These are phyloP conservation scores for Rutstroemia sp. DNA, from an alignment of 2,329 filamentous ascomycete genomes.

Conservation along the genomic window DNA sequence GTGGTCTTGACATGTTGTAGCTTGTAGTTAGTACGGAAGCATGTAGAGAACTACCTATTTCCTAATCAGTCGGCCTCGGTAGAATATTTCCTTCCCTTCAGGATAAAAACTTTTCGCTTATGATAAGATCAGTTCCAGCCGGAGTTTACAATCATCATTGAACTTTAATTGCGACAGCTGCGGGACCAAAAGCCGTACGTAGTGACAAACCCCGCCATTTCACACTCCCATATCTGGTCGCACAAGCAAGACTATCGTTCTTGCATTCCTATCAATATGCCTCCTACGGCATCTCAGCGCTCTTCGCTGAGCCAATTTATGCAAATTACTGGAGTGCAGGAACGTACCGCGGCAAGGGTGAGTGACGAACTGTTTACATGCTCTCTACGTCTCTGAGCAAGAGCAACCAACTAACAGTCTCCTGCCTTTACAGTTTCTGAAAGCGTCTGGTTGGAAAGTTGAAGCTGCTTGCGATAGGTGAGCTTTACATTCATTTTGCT, in stretches of 20 bases:
- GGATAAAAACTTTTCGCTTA: neutral
- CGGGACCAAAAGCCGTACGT: neutral
- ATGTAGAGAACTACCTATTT: no score
- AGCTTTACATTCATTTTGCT: slow-evolving; percentile 15
- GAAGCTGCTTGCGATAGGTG: slow-evolving; percentile 34
- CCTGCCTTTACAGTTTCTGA: slow-evolving; percentile 28
- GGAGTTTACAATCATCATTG: neutral
- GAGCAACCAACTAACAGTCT: slow-evolving; percentile 16
- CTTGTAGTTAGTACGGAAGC: neutral
- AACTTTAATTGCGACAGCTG: neutral
- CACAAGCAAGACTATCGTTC: neutral
- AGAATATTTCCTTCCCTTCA: no score
- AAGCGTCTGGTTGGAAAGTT: slow-evolving; percentile 31
- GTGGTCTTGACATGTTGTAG: neutral
- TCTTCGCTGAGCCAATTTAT: slow-evolving; percentile 24
- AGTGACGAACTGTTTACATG: slow-evolving; percentile 13
- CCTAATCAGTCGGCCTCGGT: no score
- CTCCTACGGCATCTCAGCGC: slow-evolving; percentile 24
- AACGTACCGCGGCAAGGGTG: slow-evolving; percentile 26
- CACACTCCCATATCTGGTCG: neutral
- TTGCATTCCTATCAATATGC: slow-evolving; percentile 20
- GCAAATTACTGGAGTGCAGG: slow-evolving; percentile 26
- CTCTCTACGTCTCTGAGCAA: neutral
- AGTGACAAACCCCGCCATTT: slow-evolving; percentile 3
- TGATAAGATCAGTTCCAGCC: neutral